Evolutionary conservation across 2,329 filamentous ascomycete species (phyloP), one percentile per base, ranked within the genome.

Genomic region (Xylaria sp.): DNA sequence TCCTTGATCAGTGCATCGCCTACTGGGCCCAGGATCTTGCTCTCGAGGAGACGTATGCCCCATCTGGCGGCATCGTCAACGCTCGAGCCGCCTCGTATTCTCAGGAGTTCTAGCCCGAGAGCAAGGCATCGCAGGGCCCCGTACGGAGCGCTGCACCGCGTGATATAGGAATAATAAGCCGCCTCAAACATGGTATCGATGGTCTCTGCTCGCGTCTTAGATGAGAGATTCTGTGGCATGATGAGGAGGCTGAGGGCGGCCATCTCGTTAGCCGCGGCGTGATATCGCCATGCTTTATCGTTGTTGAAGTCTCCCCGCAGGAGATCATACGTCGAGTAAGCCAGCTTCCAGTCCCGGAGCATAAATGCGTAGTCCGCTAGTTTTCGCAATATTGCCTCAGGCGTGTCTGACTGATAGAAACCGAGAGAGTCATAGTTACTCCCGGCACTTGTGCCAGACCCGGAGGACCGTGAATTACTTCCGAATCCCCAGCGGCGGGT

Each of bases 181-280:
- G 93, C 92, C 76, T 98, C 95, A 13, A 99, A 86, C 87, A 96
- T 93, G 73, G 93, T 88, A 74, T 97, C 93, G 46, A 97, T 87
- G 5, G 89, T 91, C 75, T 98, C 96, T 1, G 91, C 84, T 69
- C 95, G 90, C 33, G 88, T 89, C 78, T 94, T 97, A 15, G 91
- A 89, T 2, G 89, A 90, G 70, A 92, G 83, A 17, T 87, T 86
- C 68, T 92, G 88, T 0, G 93, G 90, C 75, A 91, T 90, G 68
- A 99, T 86, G 40, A 99, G 87, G 48, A 93, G 88, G 75, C 93
- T 93, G 13, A 97, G 83, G 5, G 93, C 94, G 36, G 92, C 91
- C 95, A 99, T 98, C 83, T 99, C 96, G 79, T 97, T 95, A 1
- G 93, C 92, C 3, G 93, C 95, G 0, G 96, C 96, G 78, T 97